Base-by-base conservation (phyloP, 139 green algal species). In the Chlamydomonas sphaeroides region DNA sequence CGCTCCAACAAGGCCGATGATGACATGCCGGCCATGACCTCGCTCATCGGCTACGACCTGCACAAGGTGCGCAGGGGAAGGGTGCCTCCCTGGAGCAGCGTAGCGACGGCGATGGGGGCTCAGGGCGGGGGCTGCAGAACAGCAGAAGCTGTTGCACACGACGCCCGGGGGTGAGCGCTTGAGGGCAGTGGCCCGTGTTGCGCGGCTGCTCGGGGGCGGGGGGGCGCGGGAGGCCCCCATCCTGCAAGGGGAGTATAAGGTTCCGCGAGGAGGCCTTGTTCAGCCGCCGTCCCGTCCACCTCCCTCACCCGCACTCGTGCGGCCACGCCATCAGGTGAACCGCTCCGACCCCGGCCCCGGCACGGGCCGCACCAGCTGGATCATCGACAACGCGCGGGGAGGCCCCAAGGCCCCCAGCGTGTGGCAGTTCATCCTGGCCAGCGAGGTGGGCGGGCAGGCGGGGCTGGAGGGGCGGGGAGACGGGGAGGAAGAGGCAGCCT, bases 371-470 rank as follows among this genome's bases (percentile, higher is more conserved):
- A 39, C 59, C 39, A 42, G 72, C 75, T 82, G 73, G 73, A 33
- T 82, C 32, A 65, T 65, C 33, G 75, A 82, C 75, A 72, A 82
- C 75, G 62, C 62, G 21, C 61, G 75, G 17, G 62, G 59, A 28
- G 73, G 61, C 75, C 42, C 42, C 32, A 23, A 18, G 41, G 75
- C 75, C 20, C 75, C 75, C 4, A 70, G 61, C 30, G 62, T 82
- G 33, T 80, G 73, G 73, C 73, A 80, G 73, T 80, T 28, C 73
- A 80, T 80, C 59, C 39, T 80, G 57, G 7, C 25, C 7, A 62
- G 39, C 39, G 39, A 80, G 73, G 39, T n/a, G n/a, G n/a, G n/a
- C n/a, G n/a, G n/a, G n/a, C n/a, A n/a, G n/a, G n/a, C n/a, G n/a
- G n/a, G n/a, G n/a, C n/a, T n/a, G n/a, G n/a, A n/a, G n/a, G n/a